A percentile compares a stretch with the other conserved stretches of the same genome.
These are phyloP conservation scores for Xylaria sp. DNA, from an alignment of 2,329 filamentous ascomycete genomes.

Conservation along the genomic window DNA sequence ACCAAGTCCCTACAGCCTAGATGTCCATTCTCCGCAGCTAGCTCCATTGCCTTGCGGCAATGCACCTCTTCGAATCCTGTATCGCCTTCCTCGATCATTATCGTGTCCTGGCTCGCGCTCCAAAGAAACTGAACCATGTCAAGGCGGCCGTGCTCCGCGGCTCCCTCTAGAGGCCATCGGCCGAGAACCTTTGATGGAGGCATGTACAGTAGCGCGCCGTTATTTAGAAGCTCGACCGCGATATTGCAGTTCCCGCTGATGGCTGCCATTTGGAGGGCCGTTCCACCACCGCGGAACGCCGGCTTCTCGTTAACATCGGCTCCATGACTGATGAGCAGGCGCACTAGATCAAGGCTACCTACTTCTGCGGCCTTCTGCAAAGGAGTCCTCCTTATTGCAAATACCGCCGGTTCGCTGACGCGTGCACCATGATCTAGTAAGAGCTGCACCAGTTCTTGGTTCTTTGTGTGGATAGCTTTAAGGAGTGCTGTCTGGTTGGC, in stretches of 20 bases:
- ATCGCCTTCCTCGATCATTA: neutral
- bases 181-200: slow-evolving; percentile 1
- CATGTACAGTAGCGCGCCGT: slow-evolving; percentile 2
- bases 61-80: neutral
- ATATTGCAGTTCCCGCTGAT: slow-evolving; percentile 15
- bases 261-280: slow-evolving; percentile 21
- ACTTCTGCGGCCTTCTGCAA: slow-evolving; percentile 15
- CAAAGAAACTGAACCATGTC: slow-evolving; percentile 19
- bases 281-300: slow-evolving; percentile 6
- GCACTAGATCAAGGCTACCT: slow-evolving; percentile 8
- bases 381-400: slow-evolving; percentile 7
- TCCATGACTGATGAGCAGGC: slow-evolving; percentile 8
- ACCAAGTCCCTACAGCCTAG: slow-evolving; percentile 12
- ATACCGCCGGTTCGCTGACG: slow-evolving; percentile 7
- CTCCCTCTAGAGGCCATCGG: slow-evolving; percentile 15
- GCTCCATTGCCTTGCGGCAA: slow-evolving; percentile 6
- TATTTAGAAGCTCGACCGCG: slow-evolving; percentile 4
- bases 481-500: no score
- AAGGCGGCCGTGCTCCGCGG: slow-evolving; percentile 17
- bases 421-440: slow-evolving; percentile 12
- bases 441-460: slow-evolving; percentile 2
- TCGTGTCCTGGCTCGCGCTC: neutral
- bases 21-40: slow-evolving; percentile 6
- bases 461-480: slow-evolving; percentile 4
- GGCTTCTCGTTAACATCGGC: slow-evolving; percentile 9